These are phyloP conservation scores for Brassica cretica DNA, from an alignment of 345 rosid species.

Conservation along the genomic window DNA sequence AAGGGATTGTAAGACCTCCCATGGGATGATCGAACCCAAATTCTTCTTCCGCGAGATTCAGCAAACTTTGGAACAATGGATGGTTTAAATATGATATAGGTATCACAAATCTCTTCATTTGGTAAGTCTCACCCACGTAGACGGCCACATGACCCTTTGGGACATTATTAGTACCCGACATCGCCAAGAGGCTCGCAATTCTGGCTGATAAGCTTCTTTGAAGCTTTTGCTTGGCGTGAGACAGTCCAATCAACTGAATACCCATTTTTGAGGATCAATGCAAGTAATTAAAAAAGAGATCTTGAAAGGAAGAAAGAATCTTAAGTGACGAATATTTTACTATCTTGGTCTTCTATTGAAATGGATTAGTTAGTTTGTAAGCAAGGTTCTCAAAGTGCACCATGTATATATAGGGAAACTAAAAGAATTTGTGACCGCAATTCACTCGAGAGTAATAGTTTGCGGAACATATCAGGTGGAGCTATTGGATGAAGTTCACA, in stretches of 20 bases:
- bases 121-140: slow-evolving; percentile 42
- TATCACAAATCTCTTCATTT: slow-evolving; percentile 60
- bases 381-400: slow-evolving; percentile 16
- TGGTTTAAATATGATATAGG: slow-evolving; percentile 74
- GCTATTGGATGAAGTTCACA: background rate
- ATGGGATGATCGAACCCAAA: slow-evolving; percentile 83
- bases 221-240: slow-evolving; percentile 71
- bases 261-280: slow-evolving; percentile 48
- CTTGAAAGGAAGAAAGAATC: background rate
- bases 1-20: slow-evolving; percentile 86
- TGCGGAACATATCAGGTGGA: background rate
- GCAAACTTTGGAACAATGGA: slow-evolving; percentile 58
- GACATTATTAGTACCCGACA: slow-evolving; percentile 40
- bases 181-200: slow-evolving; percentile 43
- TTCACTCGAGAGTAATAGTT: background rate
- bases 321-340: slow-evolving; percentile 3
- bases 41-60: slow-evolving; percentile 70
- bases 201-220: slow-evolving; percentile 58
- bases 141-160: slow-evolving; percentile 49
- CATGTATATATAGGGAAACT: slow-evolving; percentile 34
- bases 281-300: background rate
- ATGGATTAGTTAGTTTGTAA: slow-evolving; percentile 21
- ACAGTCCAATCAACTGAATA: slow-evolving; percentile 51
- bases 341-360: slow-evolving; percentile 15
- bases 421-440: slow-evolving; percentile 22